phyloP scores from a whole-genome alignment of 2,329 filamentous ascomycete genomes.

The Bipolaris bicolor region DNA sequence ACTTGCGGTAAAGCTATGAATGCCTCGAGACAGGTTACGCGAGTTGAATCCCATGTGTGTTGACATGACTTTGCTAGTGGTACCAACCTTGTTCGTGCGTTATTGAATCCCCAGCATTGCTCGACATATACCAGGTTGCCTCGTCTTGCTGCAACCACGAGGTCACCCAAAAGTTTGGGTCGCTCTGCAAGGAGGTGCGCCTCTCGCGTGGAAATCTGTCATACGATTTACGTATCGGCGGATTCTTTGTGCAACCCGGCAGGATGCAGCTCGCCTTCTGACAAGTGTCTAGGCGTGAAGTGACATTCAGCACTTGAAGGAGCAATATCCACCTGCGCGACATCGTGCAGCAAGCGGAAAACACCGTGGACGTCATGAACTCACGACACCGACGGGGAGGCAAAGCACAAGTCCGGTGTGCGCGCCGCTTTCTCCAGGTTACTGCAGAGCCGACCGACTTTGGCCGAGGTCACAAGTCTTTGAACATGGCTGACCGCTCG shows the following conservation, averaged over 20 bases:
- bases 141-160: neutral
- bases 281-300: neutral
- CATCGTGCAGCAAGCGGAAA: neutral
- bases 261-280: neutral
- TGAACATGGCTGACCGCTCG: conserved; percentile 1
- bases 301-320: neutral
- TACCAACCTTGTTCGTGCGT: neutral
- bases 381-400: neutral
- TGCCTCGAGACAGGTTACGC: neutral
- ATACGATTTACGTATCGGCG: conserved; percentile 2
- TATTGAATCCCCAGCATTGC: neutral
- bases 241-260: neutral
- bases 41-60: neutral
- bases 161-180: neutral
- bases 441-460: conserved; percentile 1
- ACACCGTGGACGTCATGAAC: neutral
- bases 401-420: neutral
- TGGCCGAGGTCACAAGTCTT: conserved; percentile 11
- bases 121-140: neutral
- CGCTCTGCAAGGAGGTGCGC: neutral
- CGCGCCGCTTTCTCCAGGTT: neutral
- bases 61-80: neutral
- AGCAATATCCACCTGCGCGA: neutral
- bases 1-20: conserved; percentile 33
- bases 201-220: conserved; percentile 10